These are phyloP conservation scores for Aspergillus campestris DNA, from an alignment of 495 filamentous ascomycete genomes.

Conservation along the genomic window DNA sequence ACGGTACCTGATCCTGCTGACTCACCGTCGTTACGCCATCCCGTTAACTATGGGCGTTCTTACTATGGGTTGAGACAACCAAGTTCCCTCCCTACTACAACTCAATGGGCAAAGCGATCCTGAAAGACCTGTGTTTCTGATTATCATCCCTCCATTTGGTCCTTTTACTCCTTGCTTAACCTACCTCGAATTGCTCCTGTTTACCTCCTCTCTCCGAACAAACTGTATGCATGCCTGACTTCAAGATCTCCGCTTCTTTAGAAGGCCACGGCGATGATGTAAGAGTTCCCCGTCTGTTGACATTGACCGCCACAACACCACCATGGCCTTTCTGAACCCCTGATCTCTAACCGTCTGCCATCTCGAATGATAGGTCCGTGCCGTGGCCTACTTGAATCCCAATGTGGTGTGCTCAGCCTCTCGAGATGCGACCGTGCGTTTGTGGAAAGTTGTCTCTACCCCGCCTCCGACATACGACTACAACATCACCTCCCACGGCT, in stretches of 20 bases:
- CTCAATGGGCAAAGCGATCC: not conserved
- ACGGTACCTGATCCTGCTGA: not conserved
- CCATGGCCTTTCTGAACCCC: not conserved
- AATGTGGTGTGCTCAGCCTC: slow-evolving; percentile 75
- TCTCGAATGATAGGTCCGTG: slow-evolving; percentile 61
- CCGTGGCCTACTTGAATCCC: slow-evolving; percentile 68
- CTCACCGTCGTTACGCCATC: slow-evolving; percentile 7
- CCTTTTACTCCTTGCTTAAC: not conserved
- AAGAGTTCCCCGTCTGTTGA: slow-evolving; percentile 28
- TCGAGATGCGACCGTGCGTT: slow-evolving; percentile 79
- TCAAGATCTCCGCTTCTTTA: slow-evolving; percentile 76
- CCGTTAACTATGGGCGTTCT: slow-evolving; percentile 3
- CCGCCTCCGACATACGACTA: slow-evolving; percentile 66
- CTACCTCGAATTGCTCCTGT: not conserved
- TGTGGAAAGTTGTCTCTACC: slow-evolving; percentile 65
- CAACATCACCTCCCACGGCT: slow-evolving; percentile 64
- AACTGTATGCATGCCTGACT: slow-evolving; percentile 49
- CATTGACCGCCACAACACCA: slow-evolving; percentile 5
- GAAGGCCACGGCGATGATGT: slow-evolving; percentile 79
- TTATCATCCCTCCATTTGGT: not conserved
- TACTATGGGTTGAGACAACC: not conserved
- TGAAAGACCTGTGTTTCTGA: not conserved
- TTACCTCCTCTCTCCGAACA: not conserved
- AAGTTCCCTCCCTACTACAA: not conserved
- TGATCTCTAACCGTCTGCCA: slow-evolving; percentile 9